Base-by-base conservation (phyloP, 2,329 filamentous ascomycete genomes). In the Clarireedia homoeocarpa region DNA sequence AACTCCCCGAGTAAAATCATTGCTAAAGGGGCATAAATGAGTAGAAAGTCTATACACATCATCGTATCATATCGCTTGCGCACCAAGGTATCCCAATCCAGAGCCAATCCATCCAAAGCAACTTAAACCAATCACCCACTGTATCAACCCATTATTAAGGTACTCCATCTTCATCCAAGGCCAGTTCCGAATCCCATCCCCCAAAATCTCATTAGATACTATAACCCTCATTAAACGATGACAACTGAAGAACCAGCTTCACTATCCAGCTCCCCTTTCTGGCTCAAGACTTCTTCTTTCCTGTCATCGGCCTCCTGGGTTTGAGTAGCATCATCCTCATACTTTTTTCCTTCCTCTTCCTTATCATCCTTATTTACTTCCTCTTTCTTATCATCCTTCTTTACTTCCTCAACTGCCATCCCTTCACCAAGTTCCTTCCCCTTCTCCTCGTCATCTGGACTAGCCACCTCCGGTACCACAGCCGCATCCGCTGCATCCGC, bases 401-500 rank as follows among this genome's bases (percentile, higher is more conserved):
- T 23, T 5, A 34, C 17, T 24, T 15, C 24, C 17, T 45, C 12
- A 38, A 9, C 47, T 1, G 12, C 12, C n/a, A 5, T 15, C 5
- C 24, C 30, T 6, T 39, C 17, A 30, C 26, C 49, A 39, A 23
- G 27, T 17, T 26, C 30, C 12, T 12, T 20, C 6, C 12, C 24
- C 12, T 1, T n/a, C 42, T 3, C 47, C 42, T 53, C 49, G 30
- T n/a, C 49, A 24, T 24, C 20, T 12, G 54, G 54, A 53, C 26
- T 56, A 10, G 20, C n/a, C 20, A 40, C 51, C 42, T 10, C 48
- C 12, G 1, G 4, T 17, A 53, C 50, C 2, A 53, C 55, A 2
- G 55, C 51, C 24, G 47, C 23, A 53, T 57, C 51, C 4, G 50
- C 51, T 5, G 55, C 55, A 45, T 57, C 55, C 4, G 55, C 50